Evolutionary conservation across 202 grass and related monocot species (phyloP), one percentile per base, ranked within the genome.

Genomic region (Digitaria exilis): DNA sequence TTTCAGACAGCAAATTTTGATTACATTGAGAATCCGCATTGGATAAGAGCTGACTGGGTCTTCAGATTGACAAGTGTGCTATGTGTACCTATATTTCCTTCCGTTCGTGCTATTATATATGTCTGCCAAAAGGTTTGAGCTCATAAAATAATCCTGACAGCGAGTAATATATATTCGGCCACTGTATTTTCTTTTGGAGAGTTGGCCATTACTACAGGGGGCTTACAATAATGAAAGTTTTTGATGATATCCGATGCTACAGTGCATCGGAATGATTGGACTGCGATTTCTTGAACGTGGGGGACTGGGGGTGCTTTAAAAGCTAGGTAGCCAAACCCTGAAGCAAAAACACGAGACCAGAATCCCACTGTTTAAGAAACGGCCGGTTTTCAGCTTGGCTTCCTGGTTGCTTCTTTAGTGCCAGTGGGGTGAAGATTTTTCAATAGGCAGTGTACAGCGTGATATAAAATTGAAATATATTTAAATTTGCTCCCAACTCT

Each of bases 71-170:
- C 63, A 28, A 65, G 22, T 62, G 48, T 65, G 75, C 4, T 39
- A 13, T 57, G 43, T 89, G 43, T 89, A 45, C 24, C 75, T 49
- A 63, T 44, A 21, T 75, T 56, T 46, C 80, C 0, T 80, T 75
- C 4, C 1, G 15, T 70, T 54, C 18, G 19, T 50, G 69, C 35
- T 75, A 22, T 59, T 80, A 45, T n/a, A n/a, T n/a, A n/a, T 84
- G 28, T 76, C 76, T 68, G 62, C 19, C 63, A 41, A 35, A 49
- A 46, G 37, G 54, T 44, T 69, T 70, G 34, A 56, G n/a, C 35
- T 10, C 51, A 28, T 9, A 80, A 64, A 90, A 84, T 90, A 90
- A 84, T 84, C 48, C 9, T 57, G 55, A 61, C 30, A 32, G 58
- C 6, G 21, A 84, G 61, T 58, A 66, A 73, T 71, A 55, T 24